Evolutionary conservation across 2,329 filamentous ascomycete species (phyloP), one percentile per base, ranked within the genome.

Genomic region (Fusarium sp.): DNA sequence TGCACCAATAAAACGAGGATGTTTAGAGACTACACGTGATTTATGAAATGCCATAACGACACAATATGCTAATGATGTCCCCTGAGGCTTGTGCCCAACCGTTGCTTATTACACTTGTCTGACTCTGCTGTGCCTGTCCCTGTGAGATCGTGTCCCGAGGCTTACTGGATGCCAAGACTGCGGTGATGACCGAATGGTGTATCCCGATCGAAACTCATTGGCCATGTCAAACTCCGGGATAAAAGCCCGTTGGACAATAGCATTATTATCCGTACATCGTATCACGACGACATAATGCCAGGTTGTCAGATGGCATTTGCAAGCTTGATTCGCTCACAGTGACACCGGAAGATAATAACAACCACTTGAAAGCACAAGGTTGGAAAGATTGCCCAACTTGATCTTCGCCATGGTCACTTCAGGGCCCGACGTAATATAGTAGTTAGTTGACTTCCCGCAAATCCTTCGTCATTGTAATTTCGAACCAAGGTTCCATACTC

Each of bases 1-100:
- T 45, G 48, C 56, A 58, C 77, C 78, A 79, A 78, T 79, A 26
- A 54, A 38, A 36, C 15, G 39, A 56, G 26, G 3, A 39, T 47
- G 34, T 34, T 28, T 36, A 42, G 60, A 41, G n/a, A 26, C n/a
- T 52, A 50, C 76, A 78, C 76, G 75, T 78, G 76, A 78, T 71
- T 56, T 15, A 30, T 24, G 28, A 28, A 58, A 70, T 64, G 26
- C 45, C 42, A 32, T 51, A 51, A 38, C 24, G 22, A 39, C 38
- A 57, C 32, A 32, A 42, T 26, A 44, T 45, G 55, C 47, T 39
- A 52, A 60, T 54, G 28, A 66, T 26, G 26, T 51, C 55, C 67
- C 71, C 56, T 65, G 58, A 58, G 38, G 66, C 59, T 70, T 74
- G 71, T 74, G 57, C 62, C 59, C 74, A 64, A 54, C 47, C 36